Base-by-base conservation (phyloP, 1,284 basidiomycete genomes). In the Ustilago curta region DNA sequence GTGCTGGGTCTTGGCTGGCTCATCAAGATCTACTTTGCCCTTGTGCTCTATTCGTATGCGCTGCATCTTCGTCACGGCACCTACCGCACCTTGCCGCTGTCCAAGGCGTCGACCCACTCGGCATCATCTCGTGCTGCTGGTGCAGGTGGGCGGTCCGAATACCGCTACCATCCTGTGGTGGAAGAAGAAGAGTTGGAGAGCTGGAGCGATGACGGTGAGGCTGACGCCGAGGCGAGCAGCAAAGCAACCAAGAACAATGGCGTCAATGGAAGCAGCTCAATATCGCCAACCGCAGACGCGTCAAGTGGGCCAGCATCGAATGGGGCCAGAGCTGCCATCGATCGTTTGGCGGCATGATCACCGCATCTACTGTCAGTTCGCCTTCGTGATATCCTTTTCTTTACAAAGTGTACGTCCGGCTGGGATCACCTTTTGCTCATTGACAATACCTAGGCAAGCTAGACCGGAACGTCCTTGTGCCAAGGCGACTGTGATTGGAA, bases 11-110 rank as follows among this genome's bases (percentile, higher is more conserved):
- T 91, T 2, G 93, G 94, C 8, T 99, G 95, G 93, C 73, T 94
- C 18, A 86, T 91, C 80, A 99, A 99, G 95, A 88, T 97, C 74
- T 99, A 97, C 87, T 95, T 98, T 86, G 92, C 93, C 40, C 86
- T 93, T 32, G 86, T 96, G 40, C 87, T 99, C 37, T 99, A 98
- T 86, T 97, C 96, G 11, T 98, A 94, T 85, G 95, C 95, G 3
- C 88, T 91, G 1, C 96, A 98, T 85, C 90, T 99, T 49, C 92
- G 95, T 40, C 92, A 92, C 81, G 93, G 93, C 50, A 93, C 94
- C 14, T 98, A 97, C 84, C 91, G 92, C 78, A 88, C 91, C 18
- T 90, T 97, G 45, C 92, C 93, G 4, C 88, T 88, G 21, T 87
- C 87, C 29, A 85, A 83, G 54, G 72, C 80, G 11, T 80, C 80